Base-by-base conservation (phyloP, 805 yeast species). In the Wickerhamiella shivajii region DNA sequence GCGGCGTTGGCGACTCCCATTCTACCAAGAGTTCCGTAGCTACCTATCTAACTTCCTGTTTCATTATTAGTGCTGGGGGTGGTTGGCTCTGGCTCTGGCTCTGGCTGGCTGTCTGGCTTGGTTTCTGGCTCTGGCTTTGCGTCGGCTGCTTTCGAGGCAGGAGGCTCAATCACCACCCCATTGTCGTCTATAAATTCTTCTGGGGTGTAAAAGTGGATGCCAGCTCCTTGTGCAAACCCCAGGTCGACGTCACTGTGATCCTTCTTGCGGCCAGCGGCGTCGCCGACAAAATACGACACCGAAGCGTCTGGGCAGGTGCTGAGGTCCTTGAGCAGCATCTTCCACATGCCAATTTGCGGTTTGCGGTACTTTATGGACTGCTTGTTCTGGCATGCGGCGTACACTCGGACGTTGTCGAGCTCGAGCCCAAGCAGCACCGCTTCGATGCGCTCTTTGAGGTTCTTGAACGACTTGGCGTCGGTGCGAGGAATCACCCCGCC, bases 221-320 rank as follows among this genome's bases (percentile, higher is more conserved):
- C 69, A 1, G 67, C 47, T 13, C 59, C 63, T 27, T 60, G 42
- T 0, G 97, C 95, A 61, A 85, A 85, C 36, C 39, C 50, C 41
- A 51, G 53, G 52, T 87, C 98, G 31, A 78, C 69, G 44, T 79
- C 84, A 61, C 90, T 79, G 50, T 76, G 78, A 53, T 87, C 97
- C 0, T 49, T 53, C 2, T 50, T 47, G 34, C 97, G 61, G 1
- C 97, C 98, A 5, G 95, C 97, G 0, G 97, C 97, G 58, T 87
- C 98, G 5, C 98, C 98, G n/a, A 84, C 85, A 52, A 57, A 90
- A 34, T 74, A 61, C 32, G 80, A 68, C 7, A 53, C 42, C 0
- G 49, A 55, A 31, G 50, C 31, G 44, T 71, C 73, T 2, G 73
- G 44, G 6, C 38, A 37, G 0, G 42, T 33, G 9, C 28, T 39